Base-by-base conservation (phyloP, 306 rosid genomes). In the Trifolium fragiferum region DNA sequence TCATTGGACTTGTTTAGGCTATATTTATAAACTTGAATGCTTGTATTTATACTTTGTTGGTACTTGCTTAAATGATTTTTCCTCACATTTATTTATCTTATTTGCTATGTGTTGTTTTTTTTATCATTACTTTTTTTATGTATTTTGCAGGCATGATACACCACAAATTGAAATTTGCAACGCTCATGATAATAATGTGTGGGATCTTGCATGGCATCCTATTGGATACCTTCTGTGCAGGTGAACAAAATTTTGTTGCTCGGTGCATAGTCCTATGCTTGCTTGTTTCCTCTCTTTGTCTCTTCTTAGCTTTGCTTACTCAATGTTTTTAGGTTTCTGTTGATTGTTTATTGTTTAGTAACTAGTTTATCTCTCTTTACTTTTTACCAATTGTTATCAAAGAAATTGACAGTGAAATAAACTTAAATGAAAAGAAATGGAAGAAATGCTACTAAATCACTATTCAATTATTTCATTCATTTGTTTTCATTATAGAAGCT, bases 131-230 rank as follows among this genome's bases (percentile, higher is more conserved):
- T 58, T 67, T 37, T 66, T 75, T 75, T 53, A 74, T 75, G 57
- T 78, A 70, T 64, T 82, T 70, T 62, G 49, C 96, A 94, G 99
- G 86, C 99, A 91, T 72, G 99, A 90, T 46, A 88, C 93, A 55
- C 97, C 99, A 4, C 99, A 94, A 85, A 82, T 92, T 79, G 99
- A 94, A 87, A 89, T 94, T 83, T 20, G 84, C 50, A 87, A 82
- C 73, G 97, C 97, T 16, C 99, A 94, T 75, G 99, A 94, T 74
- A 90, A 90, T 78, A 90, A 87, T 80, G 99, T 92, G 65, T 94
- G 97, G 99, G 96, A 94, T 82, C 97, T 94, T 80, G 97, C 96
- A 21, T 94, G 99, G 99, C 99, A 94, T 84, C 99, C 99, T 73
- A 90, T 89, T 64, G 99, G 99, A 72, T 94, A 94, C 83, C 97